These are phyloP conservation scores for Gossypium gossypioides DNA, from an alignment of 441 rosid species.

Conservation along the genomic window DNA sequence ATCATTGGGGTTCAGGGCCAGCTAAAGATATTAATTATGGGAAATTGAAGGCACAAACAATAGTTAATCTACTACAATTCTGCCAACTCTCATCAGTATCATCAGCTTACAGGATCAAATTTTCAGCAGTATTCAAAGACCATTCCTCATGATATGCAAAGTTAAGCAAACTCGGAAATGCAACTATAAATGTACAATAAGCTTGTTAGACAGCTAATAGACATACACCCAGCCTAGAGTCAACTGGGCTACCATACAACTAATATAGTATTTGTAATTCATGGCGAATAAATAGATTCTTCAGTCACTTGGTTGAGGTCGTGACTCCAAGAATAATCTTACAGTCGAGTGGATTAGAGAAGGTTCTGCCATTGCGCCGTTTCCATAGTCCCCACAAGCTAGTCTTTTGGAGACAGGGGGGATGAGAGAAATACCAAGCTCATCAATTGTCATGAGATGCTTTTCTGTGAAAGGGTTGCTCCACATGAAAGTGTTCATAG, in stretches of 20 bases:
- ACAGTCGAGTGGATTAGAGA: conserved; percentile 70
- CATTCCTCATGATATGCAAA: not conserved
- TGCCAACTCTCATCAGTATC: not conserved
- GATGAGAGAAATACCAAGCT: conserved; percentile 75
- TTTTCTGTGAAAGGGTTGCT: conserved; percentile 75
- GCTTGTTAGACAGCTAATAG: not conserved
- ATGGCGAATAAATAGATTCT: conserved; percentile 12
- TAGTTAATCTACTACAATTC: not conserved
- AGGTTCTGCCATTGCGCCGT: conserved; percentile 94
- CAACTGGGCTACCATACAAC: not conserved
- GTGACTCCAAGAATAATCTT: conserved; percentile 60
- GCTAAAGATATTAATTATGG: not conserved
- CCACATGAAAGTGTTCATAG: conserved; percentile 94
- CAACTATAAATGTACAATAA: not conserved
- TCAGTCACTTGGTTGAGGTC: conserved; percentile 27
- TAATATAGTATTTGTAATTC: not conserved
- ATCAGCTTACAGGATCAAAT: not conserved
- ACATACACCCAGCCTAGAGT: not conserved
- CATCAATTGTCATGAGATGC: conserved; percentile 73
- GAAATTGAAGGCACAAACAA: not conserved
- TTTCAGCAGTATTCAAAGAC: not conserved
- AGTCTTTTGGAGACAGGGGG: conserved; percentile 73
- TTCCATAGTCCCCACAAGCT: conserved; percentile 85
- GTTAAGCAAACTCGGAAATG: not conserved
- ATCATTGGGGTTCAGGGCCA: not conserved